phyloP scores from a whole-genome alignment of 306 rosid genomes.

The Cicer cuneatum region DNA sequence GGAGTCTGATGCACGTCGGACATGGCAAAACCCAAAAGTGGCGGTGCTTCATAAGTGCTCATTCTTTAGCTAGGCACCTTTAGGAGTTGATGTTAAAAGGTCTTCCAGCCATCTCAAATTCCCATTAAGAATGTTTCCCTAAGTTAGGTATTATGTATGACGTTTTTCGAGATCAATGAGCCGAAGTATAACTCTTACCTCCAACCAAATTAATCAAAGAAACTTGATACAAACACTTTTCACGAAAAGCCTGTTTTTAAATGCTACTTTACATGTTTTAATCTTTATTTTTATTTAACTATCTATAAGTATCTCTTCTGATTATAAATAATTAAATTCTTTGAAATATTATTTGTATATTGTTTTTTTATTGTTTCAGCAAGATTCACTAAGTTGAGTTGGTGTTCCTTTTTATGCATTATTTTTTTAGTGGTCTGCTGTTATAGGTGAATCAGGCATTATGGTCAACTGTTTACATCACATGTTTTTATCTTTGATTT shows the following conservation, averaged over 20 bases:
- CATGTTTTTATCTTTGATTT: conserved; percentile 23
- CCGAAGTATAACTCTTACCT: too few species aligned
- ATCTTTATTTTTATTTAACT: background rate
- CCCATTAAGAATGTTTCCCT: too few species aligned
- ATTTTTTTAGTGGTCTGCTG: conserved; percentile 21
- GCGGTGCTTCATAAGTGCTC: too few species aligned
- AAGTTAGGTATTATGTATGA: too few species aligned
- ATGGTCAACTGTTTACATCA: background rate
- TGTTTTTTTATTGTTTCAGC: background rate
- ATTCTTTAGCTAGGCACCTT: too few species aligned
- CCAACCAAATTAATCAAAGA: background rate
- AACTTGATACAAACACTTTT: background rate
- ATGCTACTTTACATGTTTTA: background rate
- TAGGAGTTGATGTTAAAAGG: too few species aligned
- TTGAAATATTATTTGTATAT: background rate
- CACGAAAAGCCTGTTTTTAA: background rate
- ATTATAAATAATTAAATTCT: background rate
- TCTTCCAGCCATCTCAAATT: too few species aligned
- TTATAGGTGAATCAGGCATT: conserved; percentile 12
- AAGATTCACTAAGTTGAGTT: conserved; percentile 10
- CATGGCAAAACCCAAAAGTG: too few species aligned
- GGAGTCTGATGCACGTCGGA: too few species aligned
- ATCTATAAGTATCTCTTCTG: background rate
- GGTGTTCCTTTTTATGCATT: conserved; percentile 7
- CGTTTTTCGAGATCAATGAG: too few species aligned